A percentile compares a stretch with the other conserved stretches of the same genome.
phyloP scores from a whole-genome alignment of 2,329 filamentous ascomycete genomes.

The Passalora sequoiae region DNA sequence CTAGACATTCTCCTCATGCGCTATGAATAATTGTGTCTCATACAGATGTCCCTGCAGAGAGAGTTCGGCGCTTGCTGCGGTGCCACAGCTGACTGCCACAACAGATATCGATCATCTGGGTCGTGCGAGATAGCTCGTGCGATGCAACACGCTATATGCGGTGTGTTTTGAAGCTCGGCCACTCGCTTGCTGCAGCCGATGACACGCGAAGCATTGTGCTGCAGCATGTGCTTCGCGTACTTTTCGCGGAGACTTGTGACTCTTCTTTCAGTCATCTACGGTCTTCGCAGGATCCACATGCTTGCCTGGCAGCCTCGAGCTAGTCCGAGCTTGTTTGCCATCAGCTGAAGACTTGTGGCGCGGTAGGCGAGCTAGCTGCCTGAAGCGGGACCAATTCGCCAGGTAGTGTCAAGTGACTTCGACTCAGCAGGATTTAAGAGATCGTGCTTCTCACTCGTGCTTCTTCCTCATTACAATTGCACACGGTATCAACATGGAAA shows the following conservation, averaged over 20 bases:
- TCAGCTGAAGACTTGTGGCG: conserved; percentile 2
- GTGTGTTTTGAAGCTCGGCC: too few relatives aligned
- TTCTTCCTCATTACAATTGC: background rate
- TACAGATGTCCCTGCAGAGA: too few relatives aligned
- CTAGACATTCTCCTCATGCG: background rate
- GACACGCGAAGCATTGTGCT: background rate
- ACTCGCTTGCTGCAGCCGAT: background rate
- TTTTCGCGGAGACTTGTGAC: background rate
- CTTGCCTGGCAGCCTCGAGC: background rate
- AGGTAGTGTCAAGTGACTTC: background rate
- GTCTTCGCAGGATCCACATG: background rate
- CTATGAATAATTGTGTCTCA: too few relatives aligned
- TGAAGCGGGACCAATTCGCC: background rate
- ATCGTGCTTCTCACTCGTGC: background rate
- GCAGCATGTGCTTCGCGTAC: background rate
- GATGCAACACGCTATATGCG: too few relatives aligned
- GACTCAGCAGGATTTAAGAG: background rate
- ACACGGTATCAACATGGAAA: background rate
- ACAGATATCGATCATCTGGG: too few relatives aligned
- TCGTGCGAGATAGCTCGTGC: too few relatives aligned
- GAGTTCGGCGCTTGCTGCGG: too few relatives aligned
- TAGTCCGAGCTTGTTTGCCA: background rate
- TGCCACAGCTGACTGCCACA: too few relatives aligned
- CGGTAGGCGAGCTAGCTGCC: conserved; percentile 4
- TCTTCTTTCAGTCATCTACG: too few relatives aligned